Percentiles rank a stretch among this genome's conserved stretches.
Evolutionary conservation across 228 moss, liverwort and hornwort genomes (phyloP).

Genomic region (Sphagnum fallax): DNA sequence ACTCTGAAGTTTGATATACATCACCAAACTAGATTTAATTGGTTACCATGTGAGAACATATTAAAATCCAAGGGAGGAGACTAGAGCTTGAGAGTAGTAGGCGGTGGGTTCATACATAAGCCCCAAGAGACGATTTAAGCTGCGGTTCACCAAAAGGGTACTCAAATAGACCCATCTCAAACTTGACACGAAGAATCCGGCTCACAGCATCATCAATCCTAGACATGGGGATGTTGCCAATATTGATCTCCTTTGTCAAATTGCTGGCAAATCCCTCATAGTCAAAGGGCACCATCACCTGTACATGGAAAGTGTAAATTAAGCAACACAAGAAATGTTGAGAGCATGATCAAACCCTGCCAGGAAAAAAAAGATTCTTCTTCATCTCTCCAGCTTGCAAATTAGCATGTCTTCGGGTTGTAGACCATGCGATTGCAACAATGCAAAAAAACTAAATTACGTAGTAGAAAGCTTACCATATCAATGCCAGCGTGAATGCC

Average conservation of each 20-base stretch:
- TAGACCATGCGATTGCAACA: no score
- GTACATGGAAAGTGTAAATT: constrained; percentile 1
- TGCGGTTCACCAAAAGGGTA: constrained; percentile 18
- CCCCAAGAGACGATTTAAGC: constrained; percentile 16
- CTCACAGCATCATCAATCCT: constrained; percentile 43
- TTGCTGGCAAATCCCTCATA: constrained; percentile 37
- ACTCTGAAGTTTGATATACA: no score
- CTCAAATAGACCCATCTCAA: constrained; percentile 38
- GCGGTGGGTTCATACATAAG: no score
- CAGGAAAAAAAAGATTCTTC: no score
- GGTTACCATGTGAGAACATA: no score
- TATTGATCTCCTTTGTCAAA: constrained; percentile 57
- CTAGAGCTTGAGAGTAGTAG: no score
- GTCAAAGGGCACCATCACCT: constrained; percentile 90
- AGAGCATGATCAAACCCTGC: no score
- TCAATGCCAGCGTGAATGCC: constrained; percentile 41
- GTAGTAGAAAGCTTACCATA: constrained; percentile 7
- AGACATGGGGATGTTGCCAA: constrained; percentile 18
- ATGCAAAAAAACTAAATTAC: no score
- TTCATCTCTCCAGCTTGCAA: no score
- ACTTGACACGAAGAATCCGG: constrained; percentile 41
- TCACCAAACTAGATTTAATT: no score
- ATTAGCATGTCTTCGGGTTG: no score
- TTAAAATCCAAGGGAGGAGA: no score
- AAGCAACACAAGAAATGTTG: not conserved